phyloP scores from a whole-genome alignment of 2,329 filamentous ascomycete species.

The Ceratocystis albifundus region DNA sequence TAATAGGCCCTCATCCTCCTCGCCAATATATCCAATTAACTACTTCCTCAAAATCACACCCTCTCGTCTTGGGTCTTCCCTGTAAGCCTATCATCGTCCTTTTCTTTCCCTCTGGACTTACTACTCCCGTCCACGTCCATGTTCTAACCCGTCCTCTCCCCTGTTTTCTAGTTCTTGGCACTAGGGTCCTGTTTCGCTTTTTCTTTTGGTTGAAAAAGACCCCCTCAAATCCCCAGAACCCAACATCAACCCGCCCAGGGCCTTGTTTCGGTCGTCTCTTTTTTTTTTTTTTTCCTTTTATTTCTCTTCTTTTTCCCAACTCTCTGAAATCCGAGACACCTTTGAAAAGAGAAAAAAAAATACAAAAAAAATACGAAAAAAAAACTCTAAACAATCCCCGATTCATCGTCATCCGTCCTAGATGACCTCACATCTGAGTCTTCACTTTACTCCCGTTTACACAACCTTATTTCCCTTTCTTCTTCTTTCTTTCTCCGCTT shows the following conservation, averaged over 20 bases:
- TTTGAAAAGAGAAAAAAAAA: neutral
- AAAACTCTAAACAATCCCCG: neutral
- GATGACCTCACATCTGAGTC: neutral
- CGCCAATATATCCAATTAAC: neutral
- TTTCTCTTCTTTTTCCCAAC: neutral
- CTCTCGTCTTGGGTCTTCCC: constrained; percentile 5
- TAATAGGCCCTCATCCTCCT: neutral
- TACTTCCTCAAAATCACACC: constrained; percentile 1
- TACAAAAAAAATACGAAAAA: too few relatives aligned
- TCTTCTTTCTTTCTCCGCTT: neutral
- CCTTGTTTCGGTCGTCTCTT: neutral
- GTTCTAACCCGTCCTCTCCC: neutral
- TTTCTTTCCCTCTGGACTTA: neutral
- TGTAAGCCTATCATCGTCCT: neutral
- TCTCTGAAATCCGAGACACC: neutral
- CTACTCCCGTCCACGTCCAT: neutral
- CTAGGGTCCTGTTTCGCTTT: neutral
- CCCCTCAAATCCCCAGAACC: neutral
- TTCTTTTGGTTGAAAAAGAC: neutral
- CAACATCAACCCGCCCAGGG: neutral
- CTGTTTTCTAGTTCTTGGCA: neutral
- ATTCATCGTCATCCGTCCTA: neutral
- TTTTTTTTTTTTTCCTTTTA: neutral
- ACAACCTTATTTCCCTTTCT: neutral
- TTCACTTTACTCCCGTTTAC: neutral